phyloP scores from a whole-genome alignment of 2,329 filamentous ascomycete genomes.

The Fusarium xylarioides region DNA sequence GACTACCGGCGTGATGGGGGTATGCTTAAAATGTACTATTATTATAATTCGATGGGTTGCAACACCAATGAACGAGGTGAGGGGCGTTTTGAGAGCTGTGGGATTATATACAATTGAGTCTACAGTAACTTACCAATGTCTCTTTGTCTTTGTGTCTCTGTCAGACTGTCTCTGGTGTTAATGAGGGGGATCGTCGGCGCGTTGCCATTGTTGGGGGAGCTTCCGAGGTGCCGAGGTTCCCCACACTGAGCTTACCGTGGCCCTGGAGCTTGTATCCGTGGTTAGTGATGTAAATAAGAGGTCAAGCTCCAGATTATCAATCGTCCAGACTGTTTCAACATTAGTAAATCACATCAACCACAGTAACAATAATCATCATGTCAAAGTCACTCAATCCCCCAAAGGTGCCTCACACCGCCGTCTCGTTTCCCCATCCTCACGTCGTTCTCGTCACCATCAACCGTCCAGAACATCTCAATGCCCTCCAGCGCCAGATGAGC shows the following conservation, averaged over 20 bases:
- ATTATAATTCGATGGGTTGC: slow-evolving; percentile 21
- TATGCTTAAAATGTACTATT: slow-evolving; percentile 31
- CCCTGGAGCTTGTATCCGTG: neutral
- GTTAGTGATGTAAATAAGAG: slow-evolving; percentile 11
- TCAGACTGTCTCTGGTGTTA: neutral
- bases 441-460: slow-evolving; percentile 69
- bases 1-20: slow-evolving; percentile 70
- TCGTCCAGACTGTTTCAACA: neutral
- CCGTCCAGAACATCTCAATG: slow-evolving; percentile 67
- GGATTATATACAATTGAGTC: slow-evolving; percentile 8
- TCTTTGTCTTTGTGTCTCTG: neutral
- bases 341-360: slow-evolving; percentile 1
- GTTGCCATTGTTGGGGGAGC: slow-evolving; percentile 20
- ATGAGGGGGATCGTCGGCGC: slow-evolving; percentile 21
- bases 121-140: neutral
- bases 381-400: slow-evolving; percentile 51
- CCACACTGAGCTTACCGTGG: slow-evolving; percentile 37
- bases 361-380: slow-evolving; percentile 30
- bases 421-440: slow-evolving; percentile 63
- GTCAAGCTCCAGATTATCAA: neutral
- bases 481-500: slow-evolving; percentile 61
- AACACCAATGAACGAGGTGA: slow-evolving; percentile 19
- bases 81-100: slow-evolving; percentile 20
- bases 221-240: slow-evolving; percentile 45
- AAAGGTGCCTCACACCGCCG: slow-evolving; percentile 50